Evolutionary conservation across 1,284 basidiomycete species (phyloP), one percentile per base, ranked within the genome.

Genomic region (Apiotrichum laibachii): DNA sequence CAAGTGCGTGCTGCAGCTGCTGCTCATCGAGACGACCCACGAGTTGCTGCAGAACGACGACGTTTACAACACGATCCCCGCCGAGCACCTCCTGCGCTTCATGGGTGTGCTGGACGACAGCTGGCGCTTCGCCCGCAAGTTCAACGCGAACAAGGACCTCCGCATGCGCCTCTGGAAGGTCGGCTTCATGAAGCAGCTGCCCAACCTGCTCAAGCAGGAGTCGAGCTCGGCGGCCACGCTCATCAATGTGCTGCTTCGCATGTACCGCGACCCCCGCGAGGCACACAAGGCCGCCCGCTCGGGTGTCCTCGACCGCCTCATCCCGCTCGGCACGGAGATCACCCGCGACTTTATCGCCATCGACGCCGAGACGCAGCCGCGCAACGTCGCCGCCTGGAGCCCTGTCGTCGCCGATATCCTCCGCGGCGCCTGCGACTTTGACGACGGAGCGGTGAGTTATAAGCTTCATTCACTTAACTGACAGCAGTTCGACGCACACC

Each of bases 141-240:
- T 99, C 82, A 99, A 99, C 72, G 95, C 96, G 52, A 92, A 99
- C 79, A 97, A 97, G 80, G 94, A 98, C 51, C 83, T 99, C 44
- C 86, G 96, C 44, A 97, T 93, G 56, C 92, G 90, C 7, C 82
- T 99, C 51, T 99, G 96, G 96, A 98, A 96, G 92, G 96, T 99
- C 67, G 94, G 92, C 2, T 99, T 99, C 80, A 99, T 99, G 96
- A 97, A 97, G 76, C 97, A 99, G 76, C 80, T 99, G 40, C 96
- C 96, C 0, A 99, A 99, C 78, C 83, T 99, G 50, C 81, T 99
- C 60, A 98, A 99, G 79, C 96, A 99, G 73, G 97, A 99, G 79
- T 97, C 94, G 33, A 93, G 89, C 60, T 94, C 92, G 69, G 97
- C 96, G 35, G 86, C 95, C 6, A 99, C 94, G 0, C 82, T 99